Evolutionary conservation across 225 moss, liverwort and hornwort genomes (phyloP).

Genomic region (Neckera pumila): DNA sequence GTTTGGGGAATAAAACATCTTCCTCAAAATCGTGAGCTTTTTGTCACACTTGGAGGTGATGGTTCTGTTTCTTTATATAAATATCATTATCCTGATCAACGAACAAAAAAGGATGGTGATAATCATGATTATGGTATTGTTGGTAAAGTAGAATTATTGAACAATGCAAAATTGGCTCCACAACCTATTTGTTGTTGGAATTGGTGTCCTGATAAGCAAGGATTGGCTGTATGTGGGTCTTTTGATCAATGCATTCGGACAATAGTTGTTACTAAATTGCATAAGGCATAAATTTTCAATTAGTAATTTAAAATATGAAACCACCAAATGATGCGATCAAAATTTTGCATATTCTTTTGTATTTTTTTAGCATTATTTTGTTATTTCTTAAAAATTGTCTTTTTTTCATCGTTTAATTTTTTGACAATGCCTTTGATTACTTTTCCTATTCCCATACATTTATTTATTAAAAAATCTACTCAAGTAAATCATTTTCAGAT

Average conservation of each 20-base stretch:
- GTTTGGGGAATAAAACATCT: slow-evolving; percentile 81
- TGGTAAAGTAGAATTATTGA: slow-evolving; percentile 59
- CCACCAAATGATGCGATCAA: neutral
- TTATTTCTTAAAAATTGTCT: too few species aligned
- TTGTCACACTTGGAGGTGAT: slow-evolving; percentile 76
- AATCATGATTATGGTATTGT: slow-evolving; percentile 40
- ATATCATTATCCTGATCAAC: slow-evolving; percentile 71
- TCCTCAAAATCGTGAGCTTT: slow-evolving; percentile 80
- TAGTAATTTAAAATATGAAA: neutral
- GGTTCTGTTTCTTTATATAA: slow-evolving; percentile 76
- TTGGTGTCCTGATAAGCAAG: slow-evolving; percentile 75
- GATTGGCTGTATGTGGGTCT: slow-evolving; percentile 76
- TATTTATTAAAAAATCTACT: neutral
- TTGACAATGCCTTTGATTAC: neutral
- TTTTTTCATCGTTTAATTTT: neutral
- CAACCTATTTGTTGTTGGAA: slow-evolving; percentile 80
- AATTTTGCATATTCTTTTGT: fast-evolving
- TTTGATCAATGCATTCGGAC: slow-evolving; percentile 87
- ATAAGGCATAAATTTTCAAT: neutral
- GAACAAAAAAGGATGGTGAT: slow-evolving; percentile 32
- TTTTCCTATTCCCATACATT: neutral
- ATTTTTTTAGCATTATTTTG: neutral
- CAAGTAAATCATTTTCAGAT: too few species aligned
- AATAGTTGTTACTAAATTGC: slow-evolving; percentile 61
- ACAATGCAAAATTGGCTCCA: slow-evolving; percentile 46